phyloP scores from a whole-genome alignment of 176 grass and related monocot genomes.

The Typha latifolia region DNA sequence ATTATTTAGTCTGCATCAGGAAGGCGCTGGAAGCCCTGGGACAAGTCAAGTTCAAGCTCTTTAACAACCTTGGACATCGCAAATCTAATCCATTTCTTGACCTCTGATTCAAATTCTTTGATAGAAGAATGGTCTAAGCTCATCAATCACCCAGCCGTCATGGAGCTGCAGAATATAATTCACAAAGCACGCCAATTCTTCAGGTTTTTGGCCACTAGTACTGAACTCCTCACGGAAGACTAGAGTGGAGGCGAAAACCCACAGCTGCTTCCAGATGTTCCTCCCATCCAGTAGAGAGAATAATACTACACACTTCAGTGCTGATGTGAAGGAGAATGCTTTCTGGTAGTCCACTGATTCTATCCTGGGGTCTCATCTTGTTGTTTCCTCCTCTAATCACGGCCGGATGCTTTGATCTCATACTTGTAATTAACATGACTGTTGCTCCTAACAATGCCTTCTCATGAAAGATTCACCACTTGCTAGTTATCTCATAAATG shows the following conservation, averaged over 20 bases:
- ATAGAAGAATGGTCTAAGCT: neutral
- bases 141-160: neutral
- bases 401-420: neutral
- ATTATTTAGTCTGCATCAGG: neutral
- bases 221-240: neutral
- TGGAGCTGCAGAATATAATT: neutral
- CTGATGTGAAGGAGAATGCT: neutral
- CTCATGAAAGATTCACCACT: neutral
- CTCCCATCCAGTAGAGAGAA: neutral
- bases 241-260: neutral
- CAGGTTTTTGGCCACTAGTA: neutral
- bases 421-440: neutral
- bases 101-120: neutral
- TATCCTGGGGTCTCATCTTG: neutral
- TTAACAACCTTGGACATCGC: neutral
- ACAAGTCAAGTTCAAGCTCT: neutral
- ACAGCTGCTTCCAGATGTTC: neutral
- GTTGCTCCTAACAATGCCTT: neutral
- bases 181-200: neutral
- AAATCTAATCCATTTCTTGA: neutral
- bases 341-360: neutral
- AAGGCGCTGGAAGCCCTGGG: neutral
- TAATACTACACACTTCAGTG: neutral
- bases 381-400: neutral
- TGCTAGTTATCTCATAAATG: neutral